Base-by-base conservation (phyloP, 129 eudicot species). In the Tagetes erecta region DNA sequence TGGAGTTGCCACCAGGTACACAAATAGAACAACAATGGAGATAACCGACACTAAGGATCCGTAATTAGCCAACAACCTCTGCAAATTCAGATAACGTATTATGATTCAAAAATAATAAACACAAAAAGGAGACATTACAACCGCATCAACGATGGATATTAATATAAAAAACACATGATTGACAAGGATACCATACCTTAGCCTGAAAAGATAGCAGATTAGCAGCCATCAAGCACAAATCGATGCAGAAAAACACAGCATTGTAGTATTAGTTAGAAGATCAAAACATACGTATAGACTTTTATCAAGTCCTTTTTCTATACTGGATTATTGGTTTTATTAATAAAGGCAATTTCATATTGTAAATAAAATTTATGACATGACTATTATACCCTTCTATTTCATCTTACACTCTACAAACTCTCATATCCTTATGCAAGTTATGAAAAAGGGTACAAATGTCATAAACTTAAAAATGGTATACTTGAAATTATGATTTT, bases 11-110 rank as follows among this genome's bases (percentile, higher is more conserved):
- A 94, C 82, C 74, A 90, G 71, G 91, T 90, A 90, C 31, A 94
- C 73, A 55, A 94, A 94, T 82, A 90, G 11, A 13, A 83, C 84
- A 68, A 94, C 96, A 12, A 88, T 65, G 10, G 91, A 81, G 53
- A 86, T 82, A 41, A 94, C 97, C 1, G 98, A 88, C 45, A 90
- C 57, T 31, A 88, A 78, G 31, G 98, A 86, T 1, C 98, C 97
- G 39, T 88, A 90, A 59, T 90, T 86, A 3, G 87, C 93, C 88
- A 94, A 82, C 51, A 88, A 57, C 67, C 85, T 88, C 98, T 90
- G 96, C 87, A 86, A 36, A 76, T 36, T 66, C 46, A 50, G 10
- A 64, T 20, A 39, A 37, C 9, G 67, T 14, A 67, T 5, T 59
- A 59, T 59, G 66, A 59, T 10, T 10, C 14, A 59, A 1, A 7